Conservation (phyloP, 163 green algal species). For the Trebouxia gelatinosa region DNA sequence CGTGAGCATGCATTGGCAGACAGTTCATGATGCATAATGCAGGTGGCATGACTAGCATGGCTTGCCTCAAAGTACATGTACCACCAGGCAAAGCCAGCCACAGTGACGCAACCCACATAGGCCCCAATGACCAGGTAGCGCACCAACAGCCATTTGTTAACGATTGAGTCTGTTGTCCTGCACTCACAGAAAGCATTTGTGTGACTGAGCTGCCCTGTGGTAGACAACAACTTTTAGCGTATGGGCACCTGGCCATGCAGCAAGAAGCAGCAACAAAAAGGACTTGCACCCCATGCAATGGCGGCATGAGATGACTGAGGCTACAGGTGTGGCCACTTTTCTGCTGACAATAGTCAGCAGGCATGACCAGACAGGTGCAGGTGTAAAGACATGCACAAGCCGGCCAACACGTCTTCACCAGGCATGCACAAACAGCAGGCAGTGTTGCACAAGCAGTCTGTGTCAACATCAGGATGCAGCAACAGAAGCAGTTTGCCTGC, state of each 20-base stretch:
- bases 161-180: slow-evolving; percentile 74
- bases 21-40: too few relatives aligned
- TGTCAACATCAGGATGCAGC: background rate
- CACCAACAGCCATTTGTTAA: slow-evolving; percentile 88
- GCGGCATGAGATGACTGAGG: background rate
- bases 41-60: too few relatives aligned
- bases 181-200: background rate
- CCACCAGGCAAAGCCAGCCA: slow-evolving; percentile 88
- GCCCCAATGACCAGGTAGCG: slow-evolving; percentile 79
- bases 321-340: background rate
- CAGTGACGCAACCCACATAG: slow-evolving; percentile 88
- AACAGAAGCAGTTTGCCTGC: too few relatives aligned
- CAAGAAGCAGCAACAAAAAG: background rate
- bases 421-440: background rate
- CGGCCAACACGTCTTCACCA: background rate
- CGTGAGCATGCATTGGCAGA: too few relatives aligned
- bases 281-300: background rate
- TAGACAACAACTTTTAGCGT: background rate
- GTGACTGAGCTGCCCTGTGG: background rate
- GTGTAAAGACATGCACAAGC: too few relatives aligned
- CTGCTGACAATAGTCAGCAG: background rate
- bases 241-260: background rate
- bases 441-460: background rate
- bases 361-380: background rate
- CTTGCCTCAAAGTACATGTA: slow-evolving; percentile 65